phyloP scores from a whole-genome alignment of 441 rosid species.

The Erysimum pusillum region DNA sequence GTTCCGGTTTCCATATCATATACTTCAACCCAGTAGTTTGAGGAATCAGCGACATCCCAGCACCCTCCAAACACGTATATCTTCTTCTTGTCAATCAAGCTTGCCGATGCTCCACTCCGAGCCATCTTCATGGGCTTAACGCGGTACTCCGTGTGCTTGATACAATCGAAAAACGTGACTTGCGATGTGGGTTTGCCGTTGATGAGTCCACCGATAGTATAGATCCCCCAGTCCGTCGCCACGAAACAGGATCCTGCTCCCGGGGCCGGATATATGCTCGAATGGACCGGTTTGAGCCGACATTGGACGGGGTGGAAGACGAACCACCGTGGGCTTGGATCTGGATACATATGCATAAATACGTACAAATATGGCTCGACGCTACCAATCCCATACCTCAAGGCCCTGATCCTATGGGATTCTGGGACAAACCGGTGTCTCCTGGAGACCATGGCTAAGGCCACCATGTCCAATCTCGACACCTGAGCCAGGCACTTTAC shows the following conservation, averaged over 20 bases:
- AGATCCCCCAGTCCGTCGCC: not conserved
- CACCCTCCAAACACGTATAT: slow-evolving; percentile 6
- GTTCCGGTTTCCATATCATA: not conserved
- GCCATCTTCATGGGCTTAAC: slow-evolving; percentile 9
- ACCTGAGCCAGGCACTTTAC: not conserved
- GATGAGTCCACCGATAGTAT: slow-evolving; percentile 7
- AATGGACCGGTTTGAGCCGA: not conserved
- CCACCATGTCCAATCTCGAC: slow-evolving; percentile 25
- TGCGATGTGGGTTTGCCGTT: slow-evolving; percentile 12
- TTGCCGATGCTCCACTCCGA: slow-evolving; percentile 12
- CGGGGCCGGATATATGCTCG: not conserved
- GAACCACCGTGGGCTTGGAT: slow-evolving; percentile 26
- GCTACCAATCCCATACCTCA: not conserved
- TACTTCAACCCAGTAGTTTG: not conserved
- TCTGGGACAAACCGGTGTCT: not conserved
- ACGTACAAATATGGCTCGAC: not conserved
- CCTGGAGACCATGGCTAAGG: slow-evolving; percentile 17
- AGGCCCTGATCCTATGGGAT: not conserved
- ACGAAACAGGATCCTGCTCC: not conserved
- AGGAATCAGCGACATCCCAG: not conserved
- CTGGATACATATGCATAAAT: not conserved
- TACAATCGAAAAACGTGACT: not conserved
- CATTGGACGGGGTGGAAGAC: slow-evolving; percentile 23
- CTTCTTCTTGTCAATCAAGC: not conserved
- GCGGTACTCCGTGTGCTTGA: not conserved